Conservation (phyloP, 2,329 filamentous ascomycete species). For the Xylogone sp. region DNA sequence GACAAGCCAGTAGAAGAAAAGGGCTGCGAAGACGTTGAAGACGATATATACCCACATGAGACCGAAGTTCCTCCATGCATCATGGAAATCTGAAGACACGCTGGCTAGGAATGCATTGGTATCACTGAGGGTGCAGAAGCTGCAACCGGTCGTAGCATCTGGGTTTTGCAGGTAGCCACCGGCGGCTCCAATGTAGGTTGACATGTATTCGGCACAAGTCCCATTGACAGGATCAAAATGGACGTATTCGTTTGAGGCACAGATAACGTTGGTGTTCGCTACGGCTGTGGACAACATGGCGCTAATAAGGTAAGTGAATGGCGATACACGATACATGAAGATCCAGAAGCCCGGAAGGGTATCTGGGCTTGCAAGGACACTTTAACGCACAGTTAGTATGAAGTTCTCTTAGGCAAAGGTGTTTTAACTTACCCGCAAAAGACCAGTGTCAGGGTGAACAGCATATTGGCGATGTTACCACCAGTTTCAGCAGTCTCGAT, state of each 20-base stretch:
- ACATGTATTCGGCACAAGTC: conserved; percentile 61
- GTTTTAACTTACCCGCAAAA: conserved; percentile 55
- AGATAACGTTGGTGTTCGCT: conserved; percentile 60
- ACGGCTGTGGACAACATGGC: conserved; percentile 67
- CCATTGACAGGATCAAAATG: conserved; percentile 57
- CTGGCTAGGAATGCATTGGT: conserved; percentile 47
- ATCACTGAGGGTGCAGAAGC: conserved; percentile 47
- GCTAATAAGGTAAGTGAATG: conserved; percentile 73
- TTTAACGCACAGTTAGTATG: conserved; percentile 21
- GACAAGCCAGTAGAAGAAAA: conserved; percentile 50
- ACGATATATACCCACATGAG: conserved; percentile 53
- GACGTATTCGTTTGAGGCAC: conserved; percentile 64
- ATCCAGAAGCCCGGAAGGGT: conserved; percentile 70
- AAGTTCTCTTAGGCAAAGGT: conserved; percentile 32
- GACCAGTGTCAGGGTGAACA: conserved; percentile 68
- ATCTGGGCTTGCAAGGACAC: conserved; percentile 1
- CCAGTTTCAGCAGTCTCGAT: conserved; percentile 71
- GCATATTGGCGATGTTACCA: conserved; percentile 69
- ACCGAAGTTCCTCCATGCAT: conserved; percentile 67
- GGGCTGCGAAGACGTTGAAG: conserved; percentile 50
- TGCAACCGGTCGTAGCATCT: conserved; percentile 43
- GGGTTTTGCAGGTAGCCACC: conserved; percentile 46
- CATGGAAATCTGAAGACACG: conserved; percentile 47
- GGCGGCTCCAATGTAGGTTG: conserved; percentile 36
- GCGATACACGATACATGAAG: conserved; percentile 76